Evolutionary conservation across 495 filamentous ascomycete species (phyloP), one percentile per base, ranked within the genome.

Genomic region (Cenococcum geophilum): DNA sequence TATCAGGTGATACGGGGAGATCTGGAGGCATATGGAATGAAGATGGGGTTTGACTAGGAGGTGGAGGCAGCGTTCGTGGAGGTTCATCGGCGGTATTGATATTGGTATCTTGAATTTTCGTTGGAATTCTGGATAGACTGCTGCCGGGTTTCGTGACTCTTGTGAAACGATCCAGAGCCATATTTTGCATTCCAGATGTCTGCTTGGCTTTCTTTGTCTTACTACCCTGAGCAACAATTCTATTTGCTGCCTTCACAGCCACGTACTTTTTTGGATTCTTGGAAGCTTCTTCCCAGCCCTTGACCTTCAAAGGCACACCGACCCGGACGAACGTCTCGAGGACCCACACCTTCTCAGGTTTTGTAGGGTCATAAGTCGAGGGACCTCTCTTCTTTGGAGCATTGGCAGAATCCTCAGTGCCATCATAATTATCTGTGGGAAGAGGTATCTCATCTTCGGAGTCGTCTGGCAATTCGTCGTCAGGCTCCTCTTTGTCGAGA

Each of bases 221-320:
- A 21, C 52, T 62, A 27, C 50, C 49, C 27, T 59, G 68, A n/a
- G 62, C 42, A 1, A 56, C 59, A 23, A 57, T 34, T 62, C 55
- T 64, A 9, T 18, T 55, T 25, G 63, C 21, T 35, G 51, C 47
- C 43, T 72, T 73, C 35, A 68, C 50, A 0, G 64, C 55, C 10
- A 69, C 57, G 43, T 69, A 70, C 59, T 76, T 74, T 64, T 81
- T 86, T 14, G 78, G 74, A 55, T 81, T 75, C 52, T 76, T 73
- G 40, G 82, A 77, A 20, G 80, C 76, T 55, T 83, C 83, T 63
- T 95, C 85, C 84, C 89, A 98, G 22, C 83, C 84, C 59, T 88
- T 79, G 1, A 92, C 83, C n/a, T 83, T 80, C 12, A 86, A 72
- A 20, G 89, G 89, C 53, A 89, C 78, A 0, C 89, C 87, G 16